Evolutionary conservation across 192 early-diverging fungal species (phyloP), one percentile per base, ranked within the genome.

Genomic region (Allomyces macrogynus): DNA sequence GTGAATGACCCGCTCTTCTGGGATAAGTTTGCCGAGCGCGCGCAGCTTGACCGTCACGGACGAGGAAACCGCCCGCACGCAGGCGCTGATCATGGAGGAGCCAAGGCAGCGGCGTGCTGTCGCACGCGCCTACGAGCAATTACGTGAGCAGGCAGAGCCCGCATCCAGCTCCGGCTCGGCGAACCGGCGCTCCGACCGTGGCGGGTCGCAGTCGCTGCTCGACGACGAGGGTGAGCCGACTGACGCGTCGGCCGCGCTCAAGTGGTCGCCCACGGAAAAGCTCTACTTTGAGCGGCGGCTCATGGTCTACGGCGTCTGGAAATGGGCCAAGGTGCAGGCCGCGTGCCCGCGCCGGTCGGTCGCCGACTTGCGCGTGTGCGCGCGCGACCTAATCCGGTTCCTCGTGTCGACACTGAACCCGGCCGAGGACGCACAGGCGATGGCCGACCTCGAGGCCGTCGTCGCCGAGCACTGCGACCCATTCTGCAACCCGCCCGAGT

Each of bases 1-100:
- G 73, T 92, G 11, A 82, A 92, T 66, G 89, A 92, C 70, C 88
- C 89, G 24, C 78, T 89, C 64, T 92, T 92, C 70, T 92, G 89
- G 89, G 88, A 90, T 66, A 92, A 92, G 69, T 83, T 88, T 74
- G n/a, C n/a, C 2, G 74, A 84, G 57, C 75, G 82, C 57, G 88
- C 88, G 57, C 76, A 90, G 44, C n/a, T 91, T 14, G n/a, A 78
- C 89, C 54, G 73, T 86, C 9, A 76, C 76, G 3, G 74, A 79
- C 23, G 76, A 81, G 14, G 68, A 72, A 10, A 71, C 77, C 0
- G 74, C 75, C 65, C n/a, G 80, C 23, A 76, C 79, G 49, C 73
- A 80, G 10, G 63, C 70, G 3, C 71, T 91, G 63, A 88, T 91
- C 49, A 69, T 91, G 18, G n/a, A n/a, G n/a, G n/a, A n/a, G n/a